Evolutionary conservation across 805 yeast species (phyloP).

Genomic region (Lipomyces lipofer): DNA sequence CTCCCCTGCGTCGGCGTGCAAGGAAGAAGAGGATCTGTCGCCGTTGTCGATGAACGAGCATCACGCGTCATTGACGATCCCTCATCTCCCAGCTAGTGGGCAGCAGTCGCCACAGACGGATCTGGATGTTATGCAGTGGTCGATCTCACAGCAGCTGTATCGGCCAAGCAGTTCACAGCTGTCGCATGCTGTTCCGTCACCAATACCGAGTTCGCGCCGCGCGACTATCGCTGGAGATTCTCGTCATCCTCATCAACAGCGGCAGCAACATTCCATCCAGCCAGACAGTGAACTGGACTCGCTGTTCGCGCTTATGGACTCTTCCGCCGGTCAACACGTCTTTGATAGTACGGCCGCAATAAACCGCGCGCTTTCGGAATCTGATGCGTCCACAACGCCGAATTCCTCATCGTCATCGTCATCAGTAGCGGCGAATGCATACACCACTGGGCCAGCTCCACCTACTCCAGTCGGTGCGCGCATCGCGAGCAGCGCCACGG

Average conservation of each 20-base stretch:
- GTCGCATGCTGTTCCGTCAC: too few species aligned
- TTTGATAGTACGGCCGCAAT: slow-evolving; percentile 14
- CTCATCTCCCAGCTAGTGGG: slow-evolving; percentile 19
- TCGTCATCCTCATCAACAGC: slow-evolving; percentile 1
- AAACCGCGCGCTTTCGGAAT: slow-evolving; percentile 14
- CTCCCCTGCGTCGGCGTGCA: too few species aligned
- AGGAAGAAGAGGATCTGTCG: too few species aligned
- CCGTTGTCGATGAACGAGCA: too few species aligned
- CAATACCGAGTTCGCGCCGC: background rate
- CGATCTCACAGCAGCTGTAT: slow-evolving; percentile 20
- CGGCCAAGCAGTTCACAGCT: background rate
- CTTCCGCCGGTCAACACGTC: background rate
- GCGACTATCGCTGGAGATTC: background rate
- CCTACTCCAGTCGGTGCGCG: background rate
- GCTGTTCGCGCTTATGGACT: slow-evolving; percentile 29
- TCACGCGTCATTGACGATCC: slow-evolving; percentile 25
- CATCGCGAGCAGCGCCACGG: background rate
- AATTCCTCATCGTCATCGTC: background rate
- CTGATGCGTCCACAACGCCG: background rate
- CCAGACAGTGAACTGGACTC: slow-evolving; percentile 25
- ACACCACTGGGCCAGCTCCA: too few species aligned
- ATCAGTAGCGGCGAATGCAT: background rate
- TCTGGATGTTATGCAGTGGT: slow-evolving; percentile 24
- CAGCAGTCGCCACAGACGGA: slow-evolving; percentile 18
- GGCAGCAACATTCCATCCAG: too few species aligned